phyloP scores from a whole-genome alignment of 202 grass and related monocot genomes.

The Dendrocalamus latiflorus region DNA sequence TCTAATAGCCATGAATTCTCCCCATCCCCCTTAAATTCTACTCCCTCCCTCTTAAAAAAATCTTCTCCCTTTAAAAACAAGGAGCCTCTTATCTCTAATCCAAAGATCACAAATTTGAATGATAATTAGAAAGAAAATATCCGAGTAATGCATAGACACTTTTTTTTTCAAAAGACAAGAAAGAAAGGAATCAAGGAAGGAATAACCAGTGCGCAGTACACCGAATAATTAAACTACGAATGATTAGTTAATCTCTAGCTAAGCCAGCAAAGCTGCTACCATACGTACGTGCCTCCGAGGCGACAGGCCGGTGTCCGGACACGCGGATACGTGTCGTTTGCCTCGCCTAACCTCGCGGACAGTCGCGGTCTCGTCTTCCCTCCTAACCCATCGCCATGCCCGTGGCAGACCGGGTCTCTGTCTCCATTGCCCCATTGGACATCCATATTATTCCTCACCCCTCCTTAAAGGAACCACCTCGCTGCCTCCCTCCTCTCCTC shows the following conservation, averaged over 20 bases:
- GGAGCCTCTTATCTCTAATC: too few relatives aligned
- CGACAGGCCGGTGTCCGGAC: not conserved
- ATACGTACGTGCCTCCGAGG: not conserved
- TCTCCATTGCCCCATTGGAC: not conserved
- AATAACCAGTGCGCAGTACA: not conserved
- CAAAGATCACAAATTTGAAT: too few relatives aligned
- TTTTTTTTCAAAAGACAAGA: not conserved
- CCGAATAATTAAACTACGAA: not conserved
- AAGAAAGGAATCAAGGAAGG: not conserved
- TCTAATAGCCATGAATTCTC: too few relatives aligned
- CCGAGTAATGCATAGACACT: too few relatives aligned
- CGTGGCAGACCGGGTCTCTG: slow-evolving; percentile 36
- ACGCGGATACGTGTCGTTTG: slow-evolving; percentile 1
- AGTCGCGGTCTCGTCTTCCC: too few relatives aligned
- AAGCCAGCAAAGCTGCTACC: not conserved
- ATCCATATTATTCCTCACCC: slow-evolving; percentile 26
- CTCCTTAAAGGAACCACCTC: slow-evolving; percentile 26
- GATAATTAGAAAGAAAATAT: too few relatives aligned
- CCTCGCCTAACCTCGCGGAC: not conserved
- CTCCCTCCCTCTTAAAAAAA: too few relatives aligned
- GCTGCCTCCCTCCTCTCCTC: not conserved
- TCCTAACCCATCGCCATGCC: slow-evolving; percentile 19
- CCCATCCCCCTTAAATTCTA: too few relatives aligned
- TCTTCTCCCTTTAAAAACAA: too few relatives aligned
- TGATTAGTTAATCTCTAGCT: not conserved